Base-by-base conservation (phyloP, 2,329 filamentous ascomycete genomes). In the Diplocarpon mali region DNA sequence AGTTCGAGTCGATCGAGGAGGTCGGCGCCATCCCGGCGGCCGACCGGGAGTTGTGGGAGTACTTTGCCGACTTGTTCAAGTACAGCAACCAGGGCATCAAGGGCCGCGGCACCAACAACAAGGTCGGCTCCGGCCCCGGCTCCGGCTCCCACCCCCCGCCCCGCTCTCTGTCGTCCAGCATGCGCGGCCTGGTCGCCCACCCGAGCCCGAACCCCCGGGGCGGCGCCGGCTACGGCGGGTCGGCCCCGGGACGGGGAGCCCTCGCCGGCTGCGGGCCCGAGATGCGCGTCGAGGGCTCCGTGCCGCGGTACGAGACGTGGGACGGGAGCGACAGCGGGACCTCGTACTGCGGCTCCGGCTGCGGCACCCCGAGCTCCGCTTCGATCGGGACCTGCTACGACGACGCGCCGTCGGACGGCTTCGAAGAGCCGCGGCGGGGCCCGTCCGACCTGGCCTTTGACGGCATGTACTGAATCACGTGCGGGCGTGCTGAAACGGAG, bases 41-140 rank as follows among this genome's bases (percentile, higher is more conserved):
- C 12, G 86, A 95, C 57, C 80, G 76, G 49, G 81, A 87, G 48
- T 70, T 95, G 40, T 87, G 84, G 69, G 76, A 83, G 54, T 94
- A 95, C 66, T 92, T 96, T 60, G 75, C 80, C 3, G 73, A 73
- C 0, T 71, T 95, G n/a, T 95, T 95, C 73, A 95, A 94, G 70
- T 93, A 96, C 67, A 89, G 84, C 67, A 96, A 96, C 73, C 95
- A 95, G 65, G 92, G 92, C 1, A 95, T 96, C 70, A 96, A 95
- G 66, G 92, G 92, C 10, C 80, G 92, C 37, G 92, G 92, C 35
- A 92, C 90, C 61, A 85, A 89, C 55, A 73, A 86, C 45, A 79
- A 78, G 46, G 82, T 88, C 43, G 62, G 53, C 13, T 41, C 50
- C 3, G 48, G 53, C 13, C 40, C 50, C 3, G 48, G 42, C 40